Evolutionary conservation across 2,329 filamentous ascomycete species (phyloP), one percentile per base, ranked within the genome.

Genomic region (Huntiella savannae): DNA sequence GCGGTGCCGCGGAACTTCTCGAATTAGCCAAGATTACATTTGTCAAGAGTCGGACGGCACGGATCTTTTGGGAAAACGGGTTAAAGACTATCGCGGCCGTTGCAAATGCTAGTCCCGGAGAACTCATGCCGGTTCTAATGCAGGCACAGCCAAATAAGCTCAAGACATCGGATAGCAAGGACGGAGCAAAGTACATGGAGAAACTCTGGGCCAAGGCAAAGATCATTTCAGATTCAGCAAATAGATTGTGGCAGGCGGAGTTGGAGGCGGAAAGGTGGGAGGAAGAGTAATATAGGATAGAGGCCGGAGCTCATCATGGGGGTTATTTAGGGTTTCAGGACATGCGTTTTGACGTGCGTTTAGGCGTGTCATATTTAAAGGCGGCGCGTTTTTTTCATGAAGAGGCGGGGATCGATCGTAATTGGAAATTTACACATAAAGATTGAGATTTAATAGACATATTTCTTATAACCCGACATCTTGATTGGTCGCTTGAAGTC

Each of bases 41-140:
- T 55, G 71, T 87, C 53, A 86, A 87, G 59, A 83, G 79, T 55
- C 73, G 79, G 46, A 86, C 81, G 11, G 82, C 82, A 56, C 61
- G 72, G 11, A 66, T 84, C 4, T 79, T 87, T 51, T 82, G 80
- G 67, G 82, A 86, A 48, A 84, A 80, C 57, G 82, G 82, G 1
- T 80, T 80, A 55, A 77, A 73, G 54, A 78, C 71, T 17, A 63
- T 85, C 22, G 74, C 75, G 33, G 67, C 73, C 3, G 64, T 87
- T 41, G 79, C 81, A 4, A 80, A 80, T 53, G 78, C 80, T 1
- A 71, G 80, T 50, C 69, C 76, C 0, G 69, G 69, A 50, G 79
- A 82, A 51, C 63, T 86, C 17, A 64, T 84, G 2, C 79, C 79
- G 5, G 63, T 86, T n/a, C 62, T 87, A 43, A 71, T 82, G 65